These are phyloP conservation scores for Candida ascalaphidarum DNA, from an alignment of 805 yeast species.

Conservation along the genomic window DNA sequence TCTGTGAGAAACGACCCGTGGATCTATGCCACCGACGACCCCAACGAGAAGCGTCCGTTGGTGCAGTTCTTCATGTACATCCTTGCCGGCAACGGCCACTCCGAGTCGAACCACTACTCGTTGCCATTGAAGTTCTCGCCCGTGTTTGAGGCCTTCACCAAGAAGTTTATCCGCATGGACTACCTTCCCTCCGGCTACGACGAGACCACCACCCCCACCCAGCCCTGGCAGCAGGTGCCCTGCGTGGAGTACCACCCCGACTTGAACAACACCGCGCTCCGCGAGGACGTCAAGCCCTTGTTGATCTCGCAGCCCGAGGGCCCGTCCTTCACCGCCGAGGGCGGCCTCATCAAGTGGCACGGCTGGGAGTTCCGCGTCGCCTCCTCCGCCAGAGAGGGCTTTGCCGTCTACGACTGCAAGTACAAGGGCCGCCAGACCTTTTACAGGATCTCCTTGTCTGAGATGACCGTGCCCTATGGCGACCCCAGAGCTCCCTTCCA, in stretches of 20 bases:
- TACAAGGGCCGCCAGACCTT: slow-evolving; percentile 72
- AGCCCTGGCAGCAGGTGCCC: slow-evolving; percentile 52
- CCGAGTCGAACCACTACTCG: slow-evolving; percentile 70
- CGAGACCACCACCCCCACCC: slow-evolving; percentile 47
- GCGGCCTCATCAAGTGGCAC: slow-evolving; percentile 65
- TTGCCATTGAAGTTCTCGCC: slow-evolving; percentile 68
- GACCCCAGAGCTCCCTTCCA: slow-evolving; percentile 79
- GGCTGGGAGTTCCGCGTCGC: slow-evolving; percentile 75
- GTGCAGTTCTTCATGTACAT: slow-evolving; percentile 72
- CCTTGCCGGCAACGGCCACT: slow-evolving; percentile 51
- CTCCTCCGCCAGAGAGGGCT: slow-evolving; percentile 70
- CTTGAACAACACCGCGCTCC: slow-evolving; percentile 41
- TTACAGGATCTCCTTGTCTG: slow-evolving; percentile 66
- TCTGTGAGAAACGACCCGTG: slow-evolving; percentile 65
- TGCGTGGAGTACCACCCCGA: slow-evolving; percentile 71
- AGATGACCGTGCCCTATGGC: slow-evolving; percentile 86
- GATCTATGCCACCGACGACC: slow-evolving; percentile 78
- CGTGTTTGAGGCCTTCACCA: slow-evolving; percentile 55
- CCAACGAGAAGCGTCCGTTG: slow-evolving; percentile 51
- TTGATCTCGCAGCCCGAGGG: slow-evolving; percentile 72
- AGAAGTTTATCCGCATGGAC: slow-evolving; percentile 62
- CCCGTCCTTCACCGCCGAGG: slow-evolving; percentile 50
- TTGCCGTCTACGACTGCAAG: slow-evolving; percentile 61
- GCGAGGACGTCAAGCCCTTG: slow-evolving; percentile 62
- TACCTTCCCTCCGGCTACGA: slow-evolving; percentile 67